Evolutionary conservation across 2,329 filamentous ascomycete species (phyloP).

Genomic region (Trichoderma breve): DNA sequence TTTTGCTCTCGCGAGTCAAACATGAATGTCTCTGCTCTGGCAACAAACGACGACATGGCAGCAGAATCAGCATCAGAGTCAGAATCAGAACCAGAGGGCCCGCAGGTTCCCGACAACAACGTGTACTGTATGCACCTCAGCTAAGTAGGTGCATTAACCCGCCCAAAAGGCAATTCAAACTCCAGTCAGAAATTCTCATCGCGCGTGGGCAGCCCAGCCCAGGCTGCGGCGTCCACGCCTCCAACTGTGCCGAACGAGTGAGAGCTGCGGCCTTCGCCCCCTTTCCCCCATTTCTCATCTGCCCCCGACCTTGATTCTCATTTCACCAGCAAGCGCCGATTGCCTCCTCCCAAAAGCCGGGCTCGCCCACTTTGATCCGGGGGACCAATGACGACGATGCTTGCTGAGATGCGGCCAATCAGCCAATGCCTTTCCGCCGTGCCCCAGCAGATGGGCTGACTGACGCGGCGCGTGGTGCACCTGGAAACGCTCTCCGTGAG

Average conservation of each 20-base stretch:
- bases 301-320: neutral
- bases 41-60: neutral
- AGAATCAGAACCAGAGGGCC: neutral
- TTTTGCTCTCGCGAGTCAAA: neutral
- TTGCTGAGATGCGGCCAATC: constrained; percentile 12
- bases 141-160: neutral
- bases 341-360: constrained; percentile 2
- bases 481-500: constrained; percentile 1
- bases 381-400: neutral
- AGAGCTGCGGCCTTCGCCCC: neutral
- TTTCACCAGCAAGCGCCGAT: constrained; percentile 14
- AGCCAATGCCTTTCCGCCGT: neutral
- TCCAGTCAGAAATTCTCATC: neutral
- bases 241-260: neutral
- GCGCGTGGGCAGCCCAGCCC: neutral
- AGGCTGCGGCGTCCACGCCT: neutral
- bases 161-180: neutral
- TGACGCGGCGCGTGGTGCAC: constrained; percentile 18
- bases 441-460: constrained; percentile 17
- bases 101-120: neutral
- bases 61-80: neutral
- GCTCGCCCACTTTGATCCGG: constrained; percentile 7
- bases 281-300: constrained; percentile 1
- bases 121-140: neutral
- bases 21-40: neutral